Evolutionary conservation across 169 alveolate species (phyloP), one percentile per base, ranked within the genome.

Genomic region (Miamiensis avidus): DNA sequence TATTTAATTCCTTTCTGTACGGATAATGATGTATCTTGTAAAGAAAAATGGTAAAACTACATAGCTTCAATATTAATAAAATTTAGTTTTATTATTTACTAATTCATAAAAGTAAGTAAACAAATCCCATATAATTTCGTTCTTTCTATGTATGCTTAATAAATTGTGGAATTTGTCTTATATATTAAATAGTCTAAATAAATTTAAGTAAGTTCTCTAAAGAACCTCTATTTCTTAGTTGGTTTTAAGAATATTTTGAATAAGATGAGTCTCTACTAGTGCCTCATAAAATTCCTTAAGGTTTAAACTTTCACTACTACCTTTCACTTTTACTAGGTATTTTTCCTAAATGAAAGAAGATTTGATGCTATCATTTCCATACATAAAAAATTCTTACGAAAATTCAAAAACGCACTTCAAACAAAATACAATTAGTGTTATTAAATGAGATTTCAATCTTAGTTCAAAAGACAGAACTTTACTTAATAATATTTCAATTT

Each of bases 401-500:
- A 31, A 77, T 26, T 32, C 64, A 15, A 77, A 25, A 25, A 79
- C 64, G 1, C 34, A 33, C 30, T 49, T 74, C 20, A 79, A 49
- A 27, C 34, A 79, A 79, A n/a, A 79, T 29, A 79, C 84, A 20
- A 65, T 31, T 49, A 79, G 28, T 28, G 30, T 79, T 0, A 79
- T 79, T 0, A 79, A 72, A 79, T 79, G 29, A 0, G 76, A 34
- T 65, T 74, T 34, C 0, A 79, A 74, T 29, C 84, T 34, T 1
- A 79, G 26, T 79, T 79, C 84, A 65, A 34, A 79, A n/a, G 76
- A 29, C 0, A 79, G 34, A 29, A 79, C 31, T 72, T 79, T 79
- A 11, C 65, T 15, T 64, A 79, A 29, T 29, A 79, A 65, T 6
- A 34, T 49, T 79, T 79, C 84, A 0, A 79, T 49, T 79, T 74